Evolutionary conservation across 306 rosid species (phyloP).

Genomic region (Sicyos baderoa): DNA sequence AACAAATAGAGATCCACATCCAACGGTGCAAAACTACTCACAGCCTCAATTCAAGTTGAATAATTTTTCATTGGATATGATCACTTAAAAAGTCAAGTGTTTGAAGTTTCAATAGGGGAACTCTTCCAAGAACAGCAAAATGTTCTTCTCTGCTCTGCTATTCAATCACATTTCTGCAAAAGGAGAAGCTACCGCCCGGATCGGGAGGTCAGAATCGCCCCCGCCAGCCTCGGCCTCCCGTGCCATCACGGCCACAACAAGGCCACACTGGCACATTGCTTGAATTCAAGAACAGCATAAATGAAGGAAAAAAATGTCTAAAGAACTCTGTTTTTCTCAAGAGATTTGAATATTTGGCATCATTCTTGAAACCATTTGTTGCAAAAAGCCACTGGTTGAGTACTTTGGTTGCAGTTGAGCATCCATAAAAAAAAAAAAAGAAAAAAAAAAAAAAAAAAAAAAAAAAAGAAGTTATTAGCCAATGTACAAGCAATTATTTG

Average conservation of each 20-base stretch:
- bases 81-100: background rate
- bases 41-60: too few species aligned
- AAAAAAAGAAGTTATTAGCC: background rate
- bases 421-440: background rate
- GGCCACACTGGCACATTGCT: background rate
- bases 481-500: background rate
- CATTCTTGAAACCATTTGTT: background rate
- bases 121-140: conserved; percentile 7
- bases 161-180: conserved; percentile 2
- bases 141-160: background rate
- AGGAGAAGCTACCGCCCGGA: background rate
- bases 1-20: too few species aligned
- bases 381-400: background rate
- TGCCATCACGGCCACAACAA: background rate
- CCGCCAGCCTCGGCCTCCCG: background rate
- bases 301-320: background rate
- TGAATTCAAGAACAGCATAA: background rate
- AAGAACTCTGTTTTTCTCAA: background rate
- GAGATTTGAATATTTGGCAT: background rate
- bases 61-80: background rate
- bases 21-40: too few species aligned
- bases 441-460: too few species aligned
- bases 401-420: conserved; percentile 7
- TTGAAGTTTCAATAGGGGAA: conserved; percentile 18
- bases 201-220: background rate